Conservation (phyloP, 495 filamentous ascomycete species). For the Cudoniella acicularis region DNA sequence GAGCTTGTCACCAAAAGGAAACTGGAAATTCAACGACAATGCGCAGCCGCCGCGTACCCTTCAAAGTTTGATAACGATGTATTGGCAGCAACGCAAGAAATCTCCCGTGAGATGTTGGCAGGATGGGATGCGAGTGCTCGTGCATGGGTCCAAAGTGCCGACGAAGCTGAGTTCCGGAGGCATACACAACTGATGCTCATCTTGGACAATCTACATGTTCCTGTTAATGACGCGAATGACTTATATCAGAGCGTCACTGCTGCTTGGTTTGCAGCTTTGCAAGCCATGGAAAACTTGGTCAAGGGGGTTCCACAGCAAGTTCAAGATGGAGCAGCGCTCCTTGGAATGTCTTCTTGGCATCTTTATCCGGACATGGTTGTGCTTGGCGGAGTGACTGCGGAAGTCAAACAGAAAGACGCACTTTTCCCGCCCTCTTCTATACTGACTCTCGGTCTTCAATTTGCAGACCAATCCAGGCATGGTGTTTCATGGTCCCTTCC, state of each 20-base stretch:
- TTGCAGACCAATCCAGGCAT: neutral
- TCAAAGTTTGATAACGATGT: neutral
- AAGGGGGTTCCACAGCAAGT: constrained; percentile 24
- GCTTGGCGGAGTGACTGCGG: no score
- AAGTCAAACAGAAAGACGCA: no score
- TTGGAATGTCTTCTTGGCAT: constrained; percentile 36
- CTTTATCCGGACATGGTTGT: constrained; percentile 36
- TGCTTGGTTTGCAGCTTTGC: constrained; percentile 28
- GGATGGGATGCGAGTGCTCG: constrained; percentile 37
- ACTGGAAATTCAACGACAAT: constrained; percentile 12
- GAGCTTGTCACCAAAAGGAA: constrained; percentile 21
- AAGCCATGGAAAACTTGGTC: constrained; percentile 27
- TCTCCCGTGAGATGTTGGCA: constrained; percentile 28
- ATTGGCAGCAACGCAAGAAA: constrained; percentile 18
- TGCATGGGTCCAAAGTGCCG: constrained; percentile 33
- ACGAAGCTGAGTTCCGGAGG: constrained; percentile 19
- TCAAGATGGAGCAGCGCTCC: constrained; percentile 22
- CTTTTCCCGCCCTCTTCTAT: neutral
- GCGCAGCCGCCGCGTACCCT: no score
- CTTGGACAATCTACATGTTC: neutral
- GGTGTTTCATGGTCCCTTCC: neutral
- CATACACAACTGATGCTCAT: constrained; percentile 21
- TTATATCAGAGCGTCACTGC: constrained; percentile 29
- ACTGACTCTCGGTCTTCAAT: neutral
- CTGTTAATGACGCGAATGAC: constrained; percentile 17